Base-by-base conservation (phyloP, 1,139 yeast species). In the Blastobotrys raffinosifermentans region DNA sequence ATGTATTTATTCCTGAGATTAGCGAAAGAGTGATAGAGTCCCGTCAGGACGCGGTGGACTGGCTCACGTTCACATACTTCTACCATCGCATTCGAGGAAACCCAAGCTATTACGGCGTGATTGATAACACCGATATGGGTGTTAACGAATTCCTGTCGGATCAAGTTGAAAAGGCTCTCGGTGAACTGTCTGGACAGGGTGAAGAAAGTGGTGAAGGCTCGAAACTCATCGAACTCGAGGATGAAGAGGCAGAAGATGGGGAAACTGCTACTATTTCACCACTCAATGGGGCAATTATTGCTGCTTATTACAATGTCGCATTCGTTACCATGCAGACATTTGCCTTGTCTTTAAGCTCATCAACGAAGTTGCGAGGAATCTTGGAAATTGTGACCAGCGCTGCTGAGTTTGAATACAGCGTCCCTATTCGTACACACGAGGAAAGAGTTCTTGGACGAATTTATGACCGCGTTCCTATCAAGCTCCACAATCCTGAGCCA, bases 11-110 rank as follows among this genome's bases (percentile, higher is more conserved):
- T 29, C 73, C 75, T 29, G 97, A 87, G 48, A 77, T 87, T 11
- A 73, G 82, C 35, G 73, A 77, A 10, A 69, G 75, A 1, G 67
- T 78, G n/a, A 71, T 91, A 41, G 72, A 68, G 35, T 68, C 75
- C 4, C 76, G 84, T 52, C 96, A 89, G 51, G 94, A 84, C 47
- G 84, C 94, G 47, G 74, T 93, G 43, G 96, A 89, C 52, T 85
- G 95, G 93, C 55, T 93, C 29, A 83, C 96, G 0, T 84, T 75
- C 58, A 74, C 95, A 0, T 83, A 78, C 50, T 84, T 87, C 53
- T 93, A 85, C 61, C 69, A 94, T 45, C 66, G 97, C 37, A 58
- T 91, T 17, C 80, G 77, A 40, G 69, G 75, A 31, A 93, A 93
- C 55, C 97, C 98, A 2, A 78, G 94, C 44, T 93, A 75, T 56